A percentile compares a stretch with the other conserved stretches of the same genome.
phyloP scores from a whole-genome alignment of 148 eudicot genomes.

The Rhododendron vialii region DNA sequence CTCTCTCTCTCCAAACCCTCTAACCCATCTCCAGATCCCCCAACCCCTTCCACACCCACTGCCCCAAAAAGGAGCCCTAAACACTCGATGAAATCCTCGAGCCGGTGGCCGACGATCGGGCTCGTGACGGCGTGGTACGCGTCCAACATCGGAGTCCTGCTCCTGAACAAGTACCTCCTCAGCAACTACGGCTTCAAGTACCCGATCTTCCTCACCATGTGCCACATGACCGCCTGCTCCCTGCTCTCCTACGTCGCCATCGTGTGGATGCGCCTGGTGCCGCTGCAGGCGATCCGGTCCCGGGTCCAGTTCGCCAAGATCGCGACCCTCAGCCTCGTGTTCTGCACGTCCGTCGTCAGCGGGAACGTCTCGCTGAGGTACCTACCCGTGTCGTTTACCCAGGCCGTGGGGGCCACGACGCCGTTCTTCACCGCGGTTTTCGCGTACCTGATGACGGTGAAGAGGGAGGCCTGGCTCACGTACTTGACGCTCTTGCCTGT shows the following conservation, averaged over 20 bases:
- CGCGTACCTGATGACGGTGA: slow-evolving; percentile 60
- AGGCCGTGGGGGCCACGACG: slow-evolving; percentile 82
- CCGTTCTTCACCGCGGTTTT: slow-evolving; percentile 83
- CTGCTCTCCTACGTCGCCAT: slow-evolving; percentile 69
- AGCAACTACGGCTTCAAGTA: slow-evolving; percentile 81
- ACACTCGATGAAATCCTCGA: slow-evolving; percentile 35
- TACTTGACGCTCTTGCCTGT: slow-evolving; percentile 68
- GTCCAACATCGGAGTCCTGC: slow-evolving; percentile 75
- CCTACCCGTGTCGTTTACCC: slow-evolving; percentile 74
- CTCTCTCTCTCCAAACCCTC: not conserved
- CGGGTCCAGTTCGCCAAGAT: slow-evolving; percentile 65
- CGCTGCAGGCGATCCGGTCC: slow-evolving; percentile 64
- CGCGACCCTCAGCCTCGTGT: slow-evolving; percentile 52
- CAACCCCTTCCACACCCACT: not conserved
- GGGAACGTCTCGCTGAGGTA: slow-evolving; percentile 73
- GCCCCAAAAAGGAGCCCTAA: not conserved
- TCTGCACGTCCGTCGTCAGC: slow-evolving; percentile 69
- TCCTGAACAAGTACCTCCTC: slow-evolving; percentile 71
- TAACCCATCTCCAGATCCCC: not conserved
- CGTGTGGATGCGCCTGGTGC: slow-evolving; percentile 62
- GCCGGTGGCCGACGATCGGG: slow-evolving; percentile 57
- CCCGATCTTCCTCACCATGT: slow-evolving; percentile 89
- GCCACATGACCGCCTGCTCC: slow-evolving; percentile 92
- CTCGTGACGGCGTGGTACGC: slow-evolving; percentile 74
- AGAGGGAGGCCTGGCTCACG: slow-evolving; percentile 71